Conservation (phyloP, 495 filamentous ascomycete species). For the Neurospora sp. region DNA sequence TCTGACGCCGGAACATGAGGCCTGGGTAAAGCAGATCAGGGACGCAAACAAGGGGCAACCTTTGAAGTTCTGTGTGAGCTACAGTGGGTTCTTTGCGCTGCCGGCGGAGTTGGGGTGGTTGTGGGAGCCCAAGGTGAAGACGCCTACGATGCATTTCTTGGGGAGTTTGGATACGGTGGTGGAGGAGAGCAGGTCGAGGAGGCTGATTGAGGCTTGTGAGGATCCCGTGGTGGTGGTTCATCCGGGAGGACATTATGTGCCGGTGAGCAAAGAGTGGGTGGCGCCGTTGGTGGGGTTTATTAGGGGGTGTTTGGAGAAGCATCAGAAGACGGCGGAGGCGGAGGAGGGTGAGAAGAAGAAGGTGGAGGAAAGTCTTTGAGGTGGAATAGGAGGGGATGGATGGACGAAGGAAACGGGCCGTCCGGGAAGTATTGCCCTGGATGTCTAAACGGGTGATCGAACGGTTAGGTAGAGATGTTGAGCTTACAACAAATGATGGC, state of each 20-base stretch:
- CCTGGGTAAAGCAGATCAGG: conserved; percentile 29
- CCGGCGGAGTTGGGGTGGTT: conserved; percentile 52
- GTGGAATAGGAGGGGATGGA: neutral
- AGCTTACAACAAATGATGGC: no score
- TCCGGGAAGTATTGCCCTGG: no score
- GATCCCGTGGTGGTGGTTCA: conserved; percentile 62
- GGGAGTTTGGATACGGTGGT: conserved; percentile 86
- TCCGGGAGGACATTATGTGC: conserved; percentile 90
- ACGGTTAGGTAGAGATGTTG: no score
- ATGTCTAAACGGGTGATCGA: no score
- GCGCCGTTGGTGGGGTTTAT: conserved; percentile 68
- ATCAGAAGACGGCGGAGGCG: neutral
- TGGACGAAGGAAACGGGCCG: no score
- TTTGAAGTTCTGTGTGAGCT: conserved; percentile 69
- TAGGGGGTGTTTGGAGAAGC: conserved; percentile 40
- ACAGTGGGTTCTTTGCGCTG: conserved; percentile 70
- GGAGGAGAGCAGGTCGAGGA: conserved; percentile 57
- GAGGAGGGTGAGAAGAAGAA: neutral
- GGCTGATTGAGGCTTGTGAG: conserved; percentile 57
- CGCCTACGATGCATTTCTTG: conserved; percentile 72
- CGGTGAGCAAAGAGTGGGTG: conserved; percentile 68
- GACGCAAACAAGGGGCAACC: conserved; percentile 43
- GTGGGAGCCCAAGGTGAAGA: conserved; percentile 66
- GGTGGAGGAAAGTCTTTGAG: neutral
- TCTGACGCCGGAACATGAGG: conserved; percentile 7